Evolutionary conservation across 2,329 filamentous ascomycete genomes (phyloP).

Genomic region (Conoideocrella luteorostrata): DNA sequence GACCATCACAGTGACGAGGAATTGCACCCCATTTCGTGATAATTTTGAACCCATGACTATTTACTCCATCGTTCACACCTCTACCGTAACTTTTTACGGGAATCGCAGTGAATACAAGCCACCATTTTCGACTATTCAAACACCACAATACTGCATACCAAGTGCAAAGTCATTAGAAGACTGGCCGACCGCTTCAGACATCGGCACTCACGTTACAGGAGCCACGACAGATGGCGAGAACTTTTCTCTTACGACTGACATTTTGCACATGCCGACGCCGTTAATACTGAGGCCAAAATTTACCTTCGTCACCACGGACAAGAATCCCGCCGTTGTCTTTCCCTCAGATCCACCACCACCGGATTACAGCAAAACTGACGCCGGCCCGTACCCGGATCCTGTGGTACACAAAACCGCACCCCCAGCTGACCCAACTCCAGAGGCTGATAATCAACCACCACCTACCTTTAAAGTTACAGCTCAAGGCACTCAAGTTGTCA

Average conservation of each 20-base stretch:
- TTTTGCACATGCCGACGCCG: too few relatives aligned
- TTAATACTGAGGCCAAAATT: constrained; percentile 14
- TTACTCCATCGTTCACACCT: constrained; percentile 41
- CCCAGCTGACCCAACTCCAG: neutral
- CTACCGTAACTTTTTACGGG: constrained; percentile 43
- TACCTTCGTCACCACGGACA: constrained; percentile 46
- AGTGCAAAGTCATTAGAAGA: too few relatives aligned
- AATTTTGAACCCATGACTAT: constrained; percentile 26
- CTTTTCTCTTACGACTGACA: too few relatives aligned
- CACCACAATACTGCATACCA: constrained; percentile 35
- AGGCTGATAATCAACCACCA: constrained; percentile 5
- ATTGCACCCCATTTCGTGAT: constrained; percentile 26
- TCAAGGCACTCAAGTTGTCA: constrained; percentile 37
- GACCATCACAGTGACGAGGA: constrained; percentile 12
- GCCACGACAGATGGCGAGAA: too few relatives aligned
- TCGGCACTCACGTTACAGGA: too few relatives aligned
- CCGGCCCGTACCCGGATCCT: constrained; percentile 3
- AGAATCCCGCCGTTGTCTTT: constrained; percentile 45
- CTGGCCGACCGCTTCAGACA: too few relatives aligned
- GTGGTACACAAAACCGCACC: constrained; percentile 15
- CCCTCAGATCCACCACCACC: constrained; percentile 31
- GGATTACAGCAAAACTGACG: constrained; percentile 26
- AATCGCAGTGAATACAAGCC: constrained; percentile 40
- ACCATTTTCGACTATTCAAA: constrained; percentile 34
- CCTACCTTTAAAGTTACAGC: constrained; percentile 35